A percentile compares a stretch with the other conserved stretches of the same genome.
phyloP scores from a whole-genome alignment of 345 rosid genomes.

The Adansonia digitata region DNA sequence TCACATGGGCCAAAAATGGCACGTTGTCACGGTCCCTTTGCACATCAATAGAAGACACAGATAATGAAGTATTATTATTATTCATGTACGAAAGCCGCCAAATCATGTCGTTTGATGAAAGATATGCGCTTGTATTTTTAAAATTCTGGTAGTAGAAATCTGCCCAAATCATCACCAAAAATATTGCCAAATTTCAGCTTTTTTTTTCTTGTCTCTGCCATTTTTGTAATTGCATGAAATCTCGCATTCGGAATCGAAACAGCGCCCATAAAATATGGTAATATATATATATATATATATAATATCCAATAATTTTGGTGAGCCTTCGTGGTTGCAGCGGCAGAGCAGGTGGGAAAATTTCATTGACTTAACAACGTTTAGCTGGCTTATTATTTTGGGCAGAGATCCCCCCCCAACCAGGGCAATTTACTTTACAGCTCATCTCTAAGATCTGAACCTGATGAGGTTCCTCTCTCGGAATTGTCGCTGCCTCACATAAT shows the following conservation, averaged over 20 bases:
- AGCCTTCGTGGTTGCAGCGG: not conserved
- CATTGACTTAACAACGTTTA: not conserved
- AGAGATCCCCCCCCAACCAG: not conserved
- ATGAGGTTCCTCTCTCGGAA: conserved; percentile 5
- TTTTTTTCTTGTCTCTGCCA: not conserved
- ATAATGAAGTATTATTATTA: not conserved
- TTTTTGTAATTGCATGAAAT: not conserved
- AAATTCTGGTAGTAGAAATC: not conserved
- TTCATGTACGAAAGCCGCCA: not conserved
- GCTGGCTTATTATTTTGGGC: conserved; percentile 20
- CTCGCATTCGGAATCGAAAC: too few species aligned
- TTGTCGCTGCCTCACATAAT: conserved; percentile 10
- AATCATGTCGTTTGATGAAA: not conserved
- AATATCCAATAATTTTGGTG: conserved; percentile 5
- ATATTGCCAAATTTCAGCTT: not conserved
- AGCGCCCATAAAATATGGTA: too few species aligned
- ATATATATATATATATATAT: too few species aligned
- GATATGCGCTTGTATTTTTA: not conserved
- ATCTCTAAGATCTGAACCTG: conserved; percentile 22
- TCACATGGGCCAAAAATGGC: not conserved
- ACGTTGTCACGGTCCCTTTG: not conserved
- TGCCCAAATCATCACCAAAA: not conserved
- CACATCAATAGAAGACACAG: not conserved
- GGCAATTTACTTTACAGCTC: conserved; percentile 29
- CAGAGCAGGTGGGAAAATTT: conserved; percentile 9